Base-by-base conservation (phyloP, 371 early-diverging fungal species). In the Mucor indicus region DNA sequence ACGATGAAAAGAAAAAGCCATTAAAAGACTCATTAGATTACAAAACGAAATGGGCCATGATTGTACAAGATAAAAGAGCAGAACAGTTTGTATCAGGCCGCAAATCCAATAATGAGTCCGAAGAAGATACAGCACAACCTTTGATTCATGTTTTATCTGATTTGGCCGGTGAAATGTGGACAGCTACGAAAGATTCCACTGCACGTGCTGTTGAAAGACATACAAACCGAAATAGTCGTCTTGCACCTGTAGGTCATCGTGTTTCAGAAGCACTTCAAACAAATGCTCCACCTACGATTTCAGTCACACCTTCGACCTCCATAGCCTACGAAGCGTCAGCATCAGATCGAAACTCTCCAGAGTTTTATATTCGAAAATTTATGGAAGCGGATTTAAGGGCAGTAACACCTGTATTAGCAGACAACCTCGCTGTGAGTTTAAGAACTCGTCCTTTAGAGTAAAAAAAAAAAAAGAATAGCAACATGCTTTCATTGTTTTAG, bases 31-130 rank as follows among this genome's bases (percentile, higher is more conserved):
- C 57, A 10, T 60, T 67, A 44, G 66, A 64, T 43, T 43, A 51
- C 13, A 55, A 65, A 24, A 74, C 70, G 19, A 70, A 74, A 44
- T 74, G 75, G 75, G 51, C 68, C 7, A 68, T 74, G 71, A 55
- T 74, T 22, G 49, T 55, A 16, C 75, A 74, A 22, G 75, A 74
- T 46, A 57, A 56, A 20, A 55, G 61, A 51, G 69, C 71, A 3
- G 69, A 74, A 29, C 48, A 59, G 13, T 38, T 67, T n/a, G 65
- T 64, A 35, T 50, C 47, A 10, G 55, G 50, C 9, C 36, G 54
- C 40, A 38, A 36, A 46, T 10, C 37, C 8, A 29, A 29, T 29
- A 6, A 8, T 29, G 8, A 50, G 11, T 38, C 42, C 10, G 52
- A 50, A 13, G 62, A 59, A 0, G 57, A 60, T 15, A 35, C 54